Conservation (phyloP, 495 filamentous ascomycete genomes). For the Penicillium goetzii region DNA sequence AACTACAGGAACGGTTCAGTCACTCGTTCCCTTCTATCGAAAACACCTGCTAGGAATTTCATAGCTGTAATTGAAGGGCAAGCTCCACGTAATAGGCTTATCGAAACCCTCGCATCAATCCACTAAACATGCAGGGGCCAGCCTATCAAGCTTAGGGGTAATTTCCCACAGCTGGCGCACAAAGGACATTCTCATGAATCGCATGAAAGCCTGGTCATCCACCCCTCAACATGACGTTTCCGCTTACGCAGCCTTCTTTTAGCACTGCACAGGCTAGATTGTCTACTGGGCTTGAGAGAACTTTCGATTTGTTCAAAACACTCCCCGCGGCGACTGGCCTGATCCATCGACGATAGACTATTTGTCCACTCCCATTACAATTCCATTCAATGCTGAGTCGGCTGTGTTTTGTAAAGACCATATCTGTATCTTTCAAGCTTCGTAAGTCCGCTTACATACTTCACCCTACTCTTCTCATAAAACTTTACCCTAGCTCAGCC, state of each 20-base stretch:
- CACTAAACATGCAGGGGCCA: slow-evolving; percentile 33
- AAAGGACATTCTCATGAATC: not conserved
- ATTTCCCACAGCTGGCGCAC: slow-evolving; percentile 19
- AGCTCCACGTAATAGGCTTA: slow-evolving; percentile 20
- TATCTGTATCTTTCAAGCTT: not conserved
- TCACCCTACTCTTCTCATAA: not conserved
- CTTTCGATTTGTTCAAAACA: not conserved
- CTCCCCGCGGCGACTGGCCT: not conserved
- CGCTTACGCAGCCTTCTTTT: slow-evolving; percentile 30
- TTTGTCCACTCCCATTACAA: not conserved
- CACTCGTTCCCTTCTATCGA: no score
- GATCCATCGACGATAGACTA: not conserved
- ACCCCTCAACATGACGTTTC: slow-evolving; percentile 29
- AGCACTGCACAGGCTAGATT: not conserved
- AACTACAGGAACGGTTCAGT: not conserved
- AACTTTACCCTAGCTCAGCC: slow-evolving; percentile 2
- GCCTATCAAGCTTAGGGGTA: slow-evolving; percentile 16
- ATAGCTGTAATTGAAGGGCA: not conserved
- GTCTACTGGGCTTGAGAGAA: not conserved
- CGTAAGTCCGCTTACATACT: not conserved
- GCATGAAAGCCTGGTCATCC: slow-evolving; percentile 12
- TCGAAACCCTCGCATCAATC: slow-evolving; percentile 3
- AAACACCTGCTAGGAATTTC: not conserved
- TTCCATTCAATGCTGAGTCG: not conserved
- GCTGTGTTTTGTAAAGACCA: not conserved